These are phyloP conservation scores for Maudiozyma turicensis DNA, from an alignment of 805 yeast species.

Conservation along the genomic window DNA sequence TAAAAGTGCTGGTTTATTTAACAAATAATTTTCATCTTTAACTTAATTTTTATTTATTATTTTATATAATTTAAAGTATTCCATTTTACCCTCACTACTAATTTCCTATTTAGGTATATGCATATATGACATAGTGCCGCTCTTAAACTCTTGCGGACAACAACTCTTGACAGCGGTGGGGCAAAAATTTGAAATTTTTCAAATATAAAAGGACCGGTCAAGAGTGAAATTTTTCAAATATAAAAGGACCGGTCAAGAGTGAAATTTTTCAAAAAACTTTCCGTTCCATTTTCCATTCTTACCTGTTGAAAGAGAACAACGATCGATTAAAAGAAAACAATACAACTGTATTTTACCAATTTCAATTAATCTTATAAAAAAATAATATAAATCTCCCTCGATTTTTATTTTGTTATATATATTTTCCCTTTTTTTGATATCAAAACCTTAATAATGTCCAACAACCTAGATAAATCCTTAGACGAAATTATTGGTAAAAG, in stretches of 20 bases:
- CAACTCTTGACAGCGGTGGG: no score
- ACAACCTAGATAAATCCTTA: constrained; percentile 81
- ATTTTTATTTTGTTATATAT: neutral
- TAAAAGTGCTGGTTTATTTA: neutral
- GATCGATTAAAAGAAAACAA: neutral
- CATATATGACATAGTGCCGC: no score
- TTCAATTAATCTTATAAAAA: neutral
- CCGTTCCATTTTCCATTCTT: no score
- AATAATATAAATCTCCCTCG: constrained; percentile 1
- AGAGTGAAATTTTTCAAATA: no score
- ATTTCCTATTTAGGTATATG: neutral
- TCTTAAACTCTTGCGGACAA: no score
- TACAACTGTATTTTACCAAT: neutral
- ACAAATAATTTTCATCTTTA: neutral
- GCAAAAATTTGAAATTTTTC: no score
- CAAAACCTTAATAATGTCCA: constrained; percentile 44
- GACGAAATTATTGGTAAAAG: constrained; percentile 80
- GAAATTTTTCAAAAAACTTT: no score
- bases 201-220: no score
- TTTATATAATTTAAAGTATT: no score
- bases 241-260: no score
- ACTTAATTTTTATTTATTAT: neutral
- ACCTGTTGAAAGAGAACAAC: no score
- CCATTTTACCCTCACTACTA: no score
- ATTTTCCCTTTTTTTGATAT: neutral